phyloP scores from a whole-genome alignment of 2,329 filamentous ascomycete genomes.

The Alternaria atra region DNA sequence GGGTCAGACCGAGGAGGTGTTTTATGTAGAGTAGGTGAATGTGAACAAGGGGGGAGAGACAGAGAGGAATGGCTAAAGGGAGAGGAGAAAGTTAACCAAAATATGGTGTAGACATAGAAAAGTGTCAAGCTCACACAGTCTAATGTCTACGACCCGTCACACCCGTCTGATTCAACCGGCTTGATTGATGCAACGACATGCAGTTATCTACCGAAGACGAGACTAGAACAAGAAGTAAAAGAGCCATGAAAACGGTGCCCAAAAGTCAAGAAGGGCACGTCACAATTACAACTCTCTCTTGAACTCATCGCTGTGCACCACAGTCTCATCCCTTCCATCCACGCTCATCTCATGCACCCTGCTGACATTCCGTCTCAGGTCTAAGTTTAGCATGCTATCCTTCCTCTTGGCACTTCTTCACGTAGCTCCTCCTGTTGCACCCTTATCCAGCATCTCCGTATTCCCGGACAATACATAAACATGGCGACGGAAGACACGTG shows the following conservation, averaged over 20 bases:
- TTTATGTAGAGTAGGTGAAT: constrained; percentile 57
- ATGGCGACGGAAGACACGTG: background rate
- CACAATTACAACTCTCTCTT: background rate
- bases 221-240: background rate
- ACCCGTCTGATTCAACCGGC: too few relatives aligned
- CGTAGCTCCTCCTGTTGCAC: background rate
- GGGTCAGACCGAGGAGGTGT: constrained; percentile 74
- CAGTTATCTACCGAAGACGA: background rate
- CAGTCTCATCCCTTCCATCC: background rate
- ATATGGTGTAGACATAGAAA: too few relatives aligned
- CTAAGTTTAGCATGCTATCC: background rate
- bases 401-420: background rate
- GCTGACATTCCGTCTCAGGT: background rate
- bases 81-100: too few relatives aligned
- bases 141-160: too few relatives aligned
- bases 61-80: too few relatives aligned
- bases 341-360: background rate
- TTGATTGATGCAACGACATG: background rate
- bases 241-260: background rate
- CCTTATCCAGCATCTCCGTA: background rate
- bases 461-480: too few relatives aligned
- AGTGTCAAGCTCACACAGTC: too few relatives aligned
- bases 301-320: background rate
- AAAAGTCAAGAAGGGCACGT: too few relatives aligned
- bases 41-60: background rate